A percentile compares a stretch with the other conserved stretches of the same genome.
Conservation (phyloP, 2,329 filamentous ascomycete genomes). For the Sporothrix mexicana region DNA sequence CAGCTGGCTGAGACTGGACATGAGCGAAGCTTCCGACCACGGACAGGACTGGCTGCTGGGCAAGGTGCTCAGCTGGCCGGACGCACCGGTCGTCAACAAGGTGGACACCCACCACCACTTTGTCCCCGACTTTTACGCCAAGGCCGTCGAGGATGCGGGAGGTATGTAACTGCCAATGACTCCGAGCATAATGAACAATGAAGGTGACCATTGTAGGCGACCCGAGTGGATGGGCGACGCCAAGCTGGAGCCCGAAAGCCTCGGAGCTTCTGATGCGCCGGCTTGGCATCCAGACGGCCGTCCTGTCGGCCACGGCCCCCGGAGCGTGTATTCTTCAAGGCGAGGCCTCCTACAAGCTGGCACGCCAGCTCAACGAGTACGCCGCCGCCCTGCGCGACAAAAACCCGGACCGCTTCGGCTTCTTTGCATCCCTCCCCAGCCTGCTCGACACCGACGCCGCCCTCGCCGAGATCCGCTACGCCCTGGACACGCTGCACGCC, state of each 20-base stretch:
- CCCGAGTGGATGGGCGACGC: slow-evolving; percentile 5
- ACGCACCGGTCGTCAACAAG: background rate
- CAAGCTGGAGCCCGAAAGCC: background rate
- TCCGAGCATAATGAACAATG: background rate
- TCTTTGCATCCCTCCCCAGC: slow-evolving; percentile 8
- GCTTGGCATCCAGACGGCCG: slow-evolving; percentile 5
- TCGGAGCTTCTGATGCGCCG: background rate
- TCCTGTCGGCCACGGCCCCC: background rate
- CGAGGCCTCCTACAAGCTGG: background rate
- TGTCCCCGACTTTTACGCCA: background rate
- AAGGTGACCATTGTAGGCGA: background rate
- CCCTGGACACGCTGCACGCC: background rate
- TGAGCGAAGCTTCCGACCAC: background rate
- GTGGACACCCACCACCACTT: slow-evolving; percentile 14
- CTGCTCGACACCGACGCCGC: background rate
- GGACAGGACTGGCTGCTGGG: slow-evolving; percentile 16
- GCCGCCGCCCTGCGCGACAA: background rate
- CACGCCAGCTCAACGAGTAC: slow-evolving; percentile 13
- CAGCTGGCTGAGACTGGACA: background rate
- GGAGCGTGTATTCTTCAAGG: background rate
- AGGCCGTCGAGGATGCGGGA: background rate
- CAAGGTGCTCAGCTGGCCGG: slow-evolving; percentile 6
- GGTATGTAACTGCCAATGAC: background rate
- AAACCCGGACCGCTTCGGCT: background rate
- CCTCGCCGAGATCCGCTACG: background rate